Evolutionary conservation across 31 red algal genomes (phyloP).

Genomic region (Asparagopsis taxiformis): DNA sequence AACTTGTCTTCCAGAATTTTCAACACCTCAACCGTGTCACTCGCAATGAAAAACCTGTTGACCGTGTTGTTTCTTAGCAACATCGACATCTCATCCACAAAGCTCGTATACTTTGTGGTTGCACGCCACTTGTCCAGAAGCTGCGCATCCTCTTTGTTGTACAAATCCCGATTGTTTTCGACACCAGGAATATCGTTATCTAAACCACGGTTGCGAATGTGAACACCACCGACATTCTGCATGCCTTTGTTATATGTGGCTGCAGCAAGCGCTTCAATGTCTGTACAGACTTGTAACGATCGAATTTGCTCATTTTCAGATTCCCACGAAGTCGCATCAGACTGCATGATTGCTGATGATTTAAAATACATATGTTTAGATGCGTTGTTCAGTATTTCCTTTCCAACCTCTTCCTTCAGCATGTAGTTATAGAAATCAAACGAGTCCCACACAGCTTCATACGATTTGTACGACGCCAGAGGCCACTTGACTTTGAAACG

Average conservation of each 20-base stretch:
- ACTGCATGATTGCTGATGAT: constrained; percentile 64
- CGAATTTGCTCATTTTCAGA: constrained; percentile 60
- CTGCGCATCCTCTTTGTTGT: constrained; percentile 40
- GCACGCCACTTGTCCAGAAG: constrained; percentile 43
- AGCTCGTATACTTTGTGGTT: constrained; percentile 31
- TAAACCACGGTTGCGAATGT: constrained; percentile 68
- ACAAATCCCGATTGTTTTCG: constrained; percentile 45
- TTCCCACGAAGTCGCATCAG: constrained; percentile 72
- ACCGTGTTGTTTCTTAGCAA: constrained; percentile 53
- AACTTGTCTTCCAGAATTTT: constrained; percentile 45
- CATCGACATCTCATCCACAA: constrained; percentile 35
- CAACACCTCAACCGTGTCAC: constrained; percentile 54
- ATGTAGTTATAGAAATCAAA: constrained; percentile 78
- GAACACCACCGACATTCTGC: constrained; percentile 50
- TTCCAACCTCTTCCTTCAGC: constrained; percentile 41
- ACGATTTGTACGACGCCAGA: constrained; percentile 9
- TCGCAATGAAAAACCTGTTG: constrained; percentile 70
- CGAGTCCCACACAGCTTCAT: constrained; percentile 52
- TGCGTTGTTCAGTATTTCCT: constrained; percentile 32
- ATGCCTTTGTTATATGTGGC: constrained; percentile 23
- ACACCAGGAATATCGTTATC: constrained; percentile 67
- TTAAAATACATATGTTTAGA: constrained; percentile 74
- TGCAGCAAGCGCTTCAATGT: constrained; percentile 27
- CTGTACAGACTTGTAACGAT: constrained; percentile 20
- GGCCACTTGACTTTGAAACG: constrained; percentile 40